Percentiles rank a stretch among this genome's conserved stretches.
Conservation (phyloP, 208 protist species). For the Phytomonas serpens region DNA sequence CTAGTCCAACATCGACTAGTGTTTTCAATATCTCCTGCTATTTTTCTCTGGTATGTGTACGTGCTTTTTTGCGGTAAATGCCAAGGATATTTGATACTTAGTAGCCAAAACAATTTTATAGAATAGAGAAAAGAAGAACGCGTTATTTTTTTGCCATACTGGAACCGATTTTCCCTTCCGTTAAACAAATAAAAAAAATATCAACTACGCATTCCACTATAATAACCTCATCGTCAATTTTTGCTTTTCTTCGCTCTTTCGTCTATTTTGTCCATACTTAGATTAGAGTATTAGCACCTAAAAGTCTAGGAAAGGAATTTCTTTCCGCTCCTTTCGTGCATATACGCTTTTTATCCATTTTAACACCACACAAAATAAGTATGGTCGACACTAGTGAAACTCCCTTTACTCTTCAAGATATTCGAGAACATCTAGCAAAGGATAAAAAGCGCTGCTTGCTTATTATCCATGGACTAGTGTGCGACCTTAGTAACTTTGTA, state of each 20-base stretch:
- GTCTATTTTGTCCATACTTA: neutral
- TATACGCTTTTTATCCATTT: neutral
- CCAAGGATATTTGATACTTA: neutral
- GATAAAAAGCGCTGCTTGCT: slow-evolving; percentile 21
- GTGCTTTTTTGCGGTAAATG: neutral
- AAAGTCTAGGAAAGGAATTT: neutral
- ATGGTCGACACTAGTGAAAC: neutral
- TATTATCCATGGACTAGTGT: slow-evolving; percentile 72
- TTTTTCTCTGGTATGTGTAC: neutral
- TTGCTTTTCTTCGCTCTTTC: neutral
- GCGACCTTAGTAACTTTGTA: slow-evolving; percentile 73
- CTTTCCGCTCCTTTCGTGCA: neutral
- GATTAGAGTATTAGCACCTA: neutral
- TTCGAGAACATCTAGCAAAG: neutral
- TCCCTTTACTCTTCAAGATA: neutral
- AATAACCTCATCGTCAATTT: neutral
- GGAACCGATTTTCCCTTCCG: neutral
- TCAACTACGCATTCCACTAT: neutral
- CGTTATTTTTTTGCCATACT: neutral
- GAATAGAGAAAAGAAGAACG: neutral
- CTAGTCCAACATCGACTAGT: neutral
- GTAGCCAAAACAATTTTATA: neutral
- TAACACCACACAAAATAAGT: neutral
- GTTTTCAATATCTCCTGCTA: neutral
- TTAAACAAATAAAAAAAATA: neutral